Conservation (phyloP, 768 basidiomycete genomes). For the Pseudohyphozyma bogoriensis region DNA sequence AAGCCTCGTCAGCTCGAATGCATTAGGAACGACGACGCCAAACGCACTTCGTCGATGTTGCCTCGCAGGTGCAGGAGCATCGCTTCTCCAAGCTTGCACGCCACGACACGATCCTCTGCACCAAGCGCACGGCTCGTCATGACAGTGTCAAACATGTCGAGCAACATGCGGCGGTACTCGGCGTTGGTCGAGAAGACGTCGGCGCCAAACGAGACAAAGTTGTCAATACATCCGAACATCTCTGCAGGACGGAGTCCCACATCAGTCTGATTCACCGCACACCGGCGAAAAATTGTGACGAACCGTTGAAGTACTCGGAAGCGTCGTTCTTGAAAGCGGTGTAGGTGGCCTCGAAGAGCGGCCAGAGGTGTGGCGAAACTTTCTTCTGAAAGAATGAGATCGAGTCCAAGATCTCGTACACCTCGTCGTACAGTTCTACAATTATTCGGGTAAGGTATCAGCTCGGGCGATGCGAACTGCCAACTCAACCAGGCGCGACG, state of each 20-base stretch:
- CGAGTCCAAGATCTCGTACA: constrained; percentile 74
- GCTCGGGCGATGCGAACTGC: neutral
- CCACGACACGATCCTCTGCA: constrained; percentile 72
- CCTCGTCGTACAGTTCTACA: constrained; percentile 72
- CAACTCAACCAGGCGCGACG: constrained; percentile 29
- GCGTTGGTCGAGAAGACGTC: constrained; percentile 61
- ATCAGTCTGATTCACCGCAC: neutral
- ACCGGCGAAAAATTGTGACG: constrained; percentile 14
- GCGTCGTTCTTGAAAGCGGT: constrained; percentile 71
- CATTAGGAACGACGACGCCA: constrained; percentile 11
- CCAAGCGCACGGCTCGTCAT: constrained; percentile 63
- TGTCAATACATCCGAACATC: constrained; percentile 79
- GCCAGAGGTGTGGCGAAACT: constrained; percentile 77
- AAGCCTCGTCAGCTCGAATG: neutral
- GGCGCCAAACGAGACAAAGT: constrained; percentile 73
- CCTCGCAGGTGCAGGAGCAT: constrained; percentile 70
- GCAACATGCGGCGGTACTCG: constrained; percentile 66
- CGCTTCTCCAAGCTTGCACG: constrained; percentile 74
- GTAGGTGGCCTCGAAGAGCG: constrained; percentile 72
- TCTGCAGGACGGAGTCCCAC: constrained; percentile 46
- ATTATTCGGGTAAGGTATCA: neutral
- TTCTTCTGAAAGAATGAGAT: constrained; percentile 68
- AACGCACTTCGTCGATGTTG: constrained; percentile 60
- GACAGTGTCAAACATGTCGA: constrained; percentile 72
- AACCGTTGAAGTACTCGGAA: constrained; percentile 76